These are phyloP conservation scores for Aspergillus vadensis DNA, from an alignment of 2,329 filamentous ascomycete genomes.

Conservation along the genomic window DNA sequence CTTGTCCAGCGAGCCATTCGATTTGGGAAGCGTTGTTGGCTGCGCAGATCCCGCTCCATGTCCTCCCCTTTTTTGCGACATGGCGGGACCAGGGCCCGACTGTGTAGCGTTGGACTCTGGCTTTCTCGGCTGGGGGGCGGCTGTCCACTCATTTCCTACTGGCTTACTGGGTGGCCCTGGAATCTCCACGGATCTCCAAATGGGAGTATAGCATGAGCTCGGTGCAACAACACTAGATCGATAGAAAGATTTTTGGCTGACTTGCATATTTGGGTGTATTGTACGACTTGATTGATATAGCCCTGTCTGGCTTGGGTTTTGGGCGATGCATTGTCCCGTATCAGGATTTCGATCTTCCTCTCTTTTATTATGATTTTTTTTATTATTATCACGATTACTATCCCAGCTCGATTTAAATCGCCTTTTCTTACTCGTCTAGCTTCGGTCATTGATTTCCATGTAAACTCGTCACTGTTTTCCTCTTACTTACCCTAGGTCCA, in stretches of 20 bases:
- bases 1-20: constrained; percentile 22
- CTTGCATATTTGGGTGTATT: constrained; percentile 13
- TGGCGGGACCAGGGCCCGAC: constrained; percentile 23
- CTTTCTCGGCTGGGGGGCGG: constrained; percentile 22
- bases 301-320: neutral
- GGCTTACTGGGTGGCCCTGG: constrained; percentile 20
- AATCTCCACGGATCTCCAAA: constrained; percentile 22
- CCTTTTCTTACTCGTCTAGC: neutral
- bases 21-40: constrained; percentile 31
- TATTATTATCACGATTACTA: neutral
- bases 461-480: no score
- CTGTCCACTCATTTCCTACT: constrained; percentile 17
- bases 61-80: constrained; percentile 32
- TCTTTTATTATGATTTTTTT: neutral
- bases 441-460: constrained; percentile 1
- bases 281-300: constrained; percentile 9
- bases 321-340: neutral
- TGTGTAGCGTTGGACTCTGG: constrained; percentile 24
- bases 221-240: neutral
- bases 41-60: constrained; percentile 29
- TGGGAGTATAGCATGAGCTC: constrained; percentile 19
- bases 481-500: no score
- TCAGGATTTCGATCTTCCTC: neutral
- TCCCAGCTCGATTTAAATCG: neutral
- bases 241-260: constrained; percentile 11